phyloP scores from a whole-genome alignment of 1,284 basidiomycete species.

The Mixia osmundae region DNA sequence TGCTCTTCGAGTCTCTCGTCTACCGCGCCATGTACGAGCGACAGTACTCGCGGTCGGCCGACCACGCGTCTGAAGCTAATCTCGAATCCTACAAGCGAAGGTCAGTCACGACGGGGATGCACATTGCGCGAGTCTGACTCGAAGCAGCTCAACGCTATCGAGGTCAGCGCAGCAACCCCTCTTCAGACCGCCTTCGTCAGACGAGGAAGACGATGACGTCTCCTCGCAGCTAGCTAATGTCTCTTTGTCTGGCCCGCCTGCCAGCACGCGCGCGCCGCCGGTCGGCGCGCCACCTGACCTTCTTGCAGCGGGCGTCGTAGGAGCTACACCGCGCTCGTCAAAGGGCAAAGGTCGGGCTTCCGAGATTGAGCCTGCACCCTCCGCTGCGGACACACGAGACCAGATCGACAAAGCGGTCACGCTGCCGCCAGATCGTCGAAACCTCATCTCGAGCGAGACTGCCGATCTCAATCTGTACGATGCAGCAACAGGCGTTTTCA shows the following conservation, averaged over 20 bases:
- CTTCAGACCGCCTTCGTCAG: constrained; percentile 7
- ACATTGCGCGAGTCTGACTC: neutral
- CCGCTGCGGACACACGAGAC: constrained; percentile 1
- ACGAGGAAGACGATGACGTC: constrained; percentile 6
- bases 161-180: constrained; percentile 7
- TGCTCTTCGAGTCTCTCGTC: constrained; percentile 21
- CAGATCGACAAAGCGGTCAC: constrained; percentile 6
- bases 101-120: too few relatives aligned
- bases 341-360: constrained; percentile 1
- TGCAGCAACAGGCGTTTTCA: constrained; percentile 39
- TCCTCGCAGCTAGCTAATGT: constrained; percentile 10
- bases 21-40: constrained; percentile 20
- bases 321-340: neutral
- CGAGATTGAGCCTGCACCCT: neutral
- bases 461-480: constrained; percentile 48
- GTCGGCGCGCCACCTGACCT: neutral
- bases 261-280: neutral
- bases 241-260: constrained; percentile 6
- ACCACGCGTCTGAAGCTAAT: constrained; percentile 40
- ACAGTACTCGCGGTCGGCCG: constrained; percentile 26
- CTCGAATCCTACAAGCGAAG: constrained; percentile 39
- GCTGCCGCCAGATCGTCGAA: constrained; percentile 7
- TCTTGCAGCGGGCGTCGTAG: neutral
- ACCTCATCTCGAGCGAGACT: constrained; percentile 14
- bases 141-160: constrained; percentile 3